These are phyloP conservation scores for Penicillium sp. DNA, from an alignment of 2,329 filamentous ascomycete genomes.

Conservation along the genomic window DNA sequence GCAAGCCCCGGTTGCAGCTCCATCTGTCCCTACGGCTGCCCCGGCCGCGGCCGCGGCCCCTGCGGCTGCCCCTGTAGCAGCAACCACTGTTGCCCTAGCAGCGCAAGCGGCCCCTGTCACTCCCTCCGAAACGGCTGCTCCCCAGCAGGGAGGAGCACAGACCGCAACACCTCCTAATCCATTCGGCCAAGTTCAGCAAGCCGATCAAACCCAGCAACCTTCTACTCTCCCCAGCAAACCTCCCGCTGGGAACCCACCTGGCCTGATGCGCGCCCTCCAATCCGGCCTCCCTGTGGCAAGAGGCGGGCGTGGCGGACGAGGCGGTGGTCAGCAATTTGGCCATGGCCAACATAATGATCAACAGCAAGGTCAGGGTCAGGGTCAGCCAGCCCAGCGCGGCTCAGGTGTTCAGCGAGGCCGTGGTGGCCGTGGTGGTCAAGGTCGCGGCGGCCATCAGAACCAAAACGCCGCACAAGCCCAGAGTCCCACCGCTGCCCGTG, in stretches of 20 bases:
- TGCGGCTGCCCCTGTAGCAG: neutral
- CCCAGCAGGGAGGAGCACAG: slow-evolving; percentile 18
- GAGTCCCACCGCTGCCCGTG: slow-evolving; percentile 33
- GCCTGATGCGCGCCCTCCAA: slow-evolving; percentile 44
- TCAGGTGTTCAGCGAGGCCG: slow-evolving; percentile 46
- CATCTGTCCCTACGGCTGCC: slow-evolving; percentile 13
- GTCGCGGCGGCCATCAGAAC: slow-evolving; percentile 43
- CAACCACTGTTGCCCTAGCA: neutral
- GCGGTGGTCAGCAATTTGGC: slow-evolving; percentile 36
- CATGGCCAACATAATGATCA: slow-evolving; percentile 31
- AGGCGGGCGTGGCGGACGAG: slow-evolving; percentile 43
- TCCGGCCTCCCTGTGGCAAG: slow-evolving; percentile 48
- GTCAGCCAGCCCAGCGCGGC: slow-evolving; percentile 33
- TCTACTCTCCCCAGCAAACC: slow-evolving; percentile 35
- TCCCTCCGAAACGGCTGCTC: slow-evolving; percentile 9
- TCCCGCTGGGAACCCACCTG: slow-evolving; percentile 39
- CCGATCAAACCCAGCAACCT: slow-evolving; percentile 23
- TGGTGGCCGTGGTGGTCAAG: slow-evolving; percentile 41
- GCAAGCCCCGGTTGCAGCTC: neutral
- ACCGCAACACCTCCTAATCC: slow-evolving; percentile 23
- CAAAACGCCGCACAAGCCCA: slow-evolving; percentile 25
- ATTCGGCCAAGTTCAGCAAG: slow-evolving; percentile 30
- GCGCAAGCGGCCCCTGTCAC: neutral
- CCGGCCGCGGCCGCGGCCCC: no score
- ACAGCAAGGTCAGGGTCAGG: slow-evolving; percentile 23